Evolutionary conservation across 2,329 filamentous ascomycete species (phyloP), one percentile per base, ranked within the genome.

Genomic region (Ceratocystis lukuohia): DNA sequence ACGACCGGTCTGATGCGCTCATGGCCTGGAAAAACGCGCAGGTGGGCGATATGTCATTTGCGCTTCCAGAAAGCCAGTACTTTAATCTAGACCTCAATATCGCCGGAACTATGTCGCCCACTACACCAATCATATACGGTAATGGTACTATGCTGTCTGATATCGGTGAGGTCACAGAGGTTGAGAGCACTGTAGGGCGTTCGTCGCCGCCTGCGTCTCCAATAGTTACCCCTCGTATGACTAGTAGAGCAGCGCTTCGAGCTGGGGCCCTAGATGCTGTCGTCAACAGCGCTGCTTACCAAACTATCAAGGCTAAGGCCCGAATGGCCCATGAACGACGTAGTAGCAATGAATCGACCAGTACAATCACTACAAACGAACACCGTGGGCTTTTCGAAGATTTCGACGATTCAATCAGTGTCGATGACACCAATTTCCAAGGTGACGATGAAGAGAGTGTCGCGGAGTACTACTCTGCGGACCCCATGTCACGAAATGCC

Each of bases 121-220:
- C 79, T 0, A 87, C 84, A 0, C 84, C 84, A 6, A 87, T 87
- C 68, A 86, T 87, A 69, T 87, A 87, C 70, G 84, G 84, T 64
- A 87, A 87, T 70, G 84, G 84, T 57, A 87, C 84, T 56, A 87
- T 87, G 84, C 74, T 87, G 57, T 87, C 84, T 4, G 84, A 87
- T 72, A 87, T 87, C 74, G 79, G 80, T 20, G 79, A 83, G 74
- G 80, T 82, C 46, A 81, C 80, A 57, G 79, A 82, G 73, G 79
- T 76, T n/a, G 79, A 82, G 70, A 80, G 79, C 68, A 80, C 77
- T 5, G 74, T 75, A 5, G 81, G 80, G 44, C 76, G 71, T 50
- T 73, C 74, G 4, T 75, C 76, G 7, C 75, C 77, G 7, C 74
- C 74, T 37, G 74, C 75, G 61, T 74, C 77, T 67, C 72, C 74